These are phyloP conservation scores for Dactylonectria estremocensis DNA, from an alignment of 2,329 filamentous ascomycete genomes.

Conservation along the genomic window DNA sequence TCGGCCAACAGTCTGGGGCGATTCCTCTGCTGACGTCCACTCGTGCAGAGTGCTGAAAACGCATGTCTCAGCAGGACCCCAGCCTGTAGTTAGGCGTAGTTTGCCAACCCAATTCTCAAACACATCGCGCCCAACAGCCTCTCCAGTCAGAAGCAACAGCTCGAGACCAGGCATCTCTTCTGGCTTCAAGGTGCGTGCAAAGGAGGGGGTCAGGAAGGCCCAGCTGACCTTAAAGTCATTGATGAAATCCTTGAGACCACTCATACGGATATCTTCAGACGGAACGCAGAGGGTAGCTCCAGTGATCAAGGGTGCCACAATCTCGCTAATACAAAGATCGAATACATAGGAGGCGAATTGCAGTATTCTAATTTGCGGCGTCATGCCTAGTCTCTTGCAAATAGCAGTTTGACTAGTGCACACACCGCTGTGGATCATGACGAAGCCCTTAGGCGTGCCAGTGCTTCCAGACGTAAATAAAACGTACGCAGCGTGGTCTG, in stretches of 20 bases:
- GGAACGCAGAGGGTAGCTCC: constrained; percentile 33
- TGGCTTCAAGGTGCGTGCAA: constrained; percentile 12
- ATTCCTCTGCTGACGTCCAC: constrained; percentile 8
- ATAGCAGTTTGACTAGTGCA: constrained; percentile 30
- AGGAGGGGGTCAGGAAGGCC: constrained; percentile 14
- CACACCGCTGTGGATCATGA: constrained; percentile 39
- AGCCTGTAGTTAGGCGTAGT: constrained; percentile 33
- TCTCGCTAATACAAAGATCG: constrained; percentile 20
- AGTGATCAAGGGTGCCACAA: constrained; percentile 21
- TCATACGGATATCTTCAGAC: constrained; percentile 14
- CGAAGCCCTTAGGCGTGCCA: constrained; percentile 44
- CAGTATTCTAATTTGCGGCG: constrained; percentile 10
- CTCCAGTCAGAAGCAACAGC: constrained; percentile 31
- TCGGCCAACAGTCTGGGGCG: constrained; percentile 2
- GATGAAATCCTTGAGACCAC: constrained; percentile 14
- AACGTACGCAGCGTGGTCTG: constrained; percentile 32
- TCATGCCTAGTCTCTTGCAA: constrained; percentile 13
- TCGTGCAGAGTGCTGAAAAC: constrained; percentile 7
- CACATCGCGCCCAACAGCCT: constrained; percentile 26
- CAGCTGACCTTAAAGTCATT: neutral
- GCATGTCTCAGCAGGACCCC: constrained; percentile 39
- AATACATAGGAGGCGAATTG: constrained; percentile 34
- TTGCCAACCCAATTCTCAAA: constrained; percentile 36
- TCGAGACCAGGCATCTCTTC: constrained; percentile 6
- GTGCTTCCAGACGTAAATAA: constrained; percentile 50